phyloP scores from a whole-genome alignment of 164 flowering plant genomes.

The Vitis amurensis region DNA sequence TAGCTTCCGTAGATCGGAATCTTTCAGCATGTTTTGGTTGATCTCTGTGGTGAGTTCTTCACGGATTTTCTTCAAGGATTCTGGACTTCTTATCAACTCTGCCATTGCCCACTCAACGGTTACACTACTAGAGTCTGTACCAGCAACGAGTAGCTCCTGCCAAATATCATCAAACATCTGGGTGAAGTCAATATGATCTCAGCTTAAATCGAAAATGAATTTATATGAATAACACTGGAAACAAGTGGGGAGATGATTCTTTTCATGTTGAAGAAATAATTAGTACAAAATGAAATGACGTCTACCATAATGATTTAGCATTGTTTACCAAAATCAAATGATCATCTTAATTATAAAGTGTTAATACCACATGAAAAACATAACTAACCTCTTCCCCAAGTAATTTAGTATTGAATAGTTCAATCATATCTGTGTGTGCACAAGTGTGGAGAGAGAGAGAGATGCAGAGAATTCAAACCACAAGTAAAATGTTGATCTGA shows the following conservation, averaged over 20 bases:
- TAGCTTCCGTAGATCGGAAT: conserved; percentile 10
- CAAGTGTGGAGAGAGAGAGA: too few relatives aligned
- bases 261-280: not conserved
- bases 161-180: not conserved
- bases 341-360: too few relatives aligned
- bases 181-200: not conserved
- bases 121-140: conserved; percentile 24
- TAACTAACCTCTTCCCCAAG: too few relatives aligned
- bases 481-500: conserved; percentile 22
- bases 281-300: not conserved
- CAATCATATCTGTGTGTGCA: too few relatives aligned
- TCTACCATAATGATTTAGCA: too few relatives aligned
- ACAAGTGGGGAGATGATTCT: not conserved
- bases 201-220: not conserved
- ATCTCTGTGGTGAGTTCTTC: not conserved
- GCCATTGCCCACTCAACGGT: conserved; percentile 34
- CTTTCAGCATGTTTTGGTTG: not conserved
- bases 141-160: conserved; percentile 28
- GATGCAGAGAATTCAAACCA: conserved; percentile 7
- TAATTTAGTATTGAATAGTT: not conserved
- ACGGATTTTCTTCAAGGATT: too few relatives aligned
- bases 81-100: too few relatives aligned
- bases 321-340: too few relatives aligned
- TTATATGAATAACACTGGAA: too few relatives aligned
- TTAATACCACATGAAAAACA: too few relatives aligned